Conservation (phyloP, 768 basidiomycete species). For the Suillus clintonianus region DNA sequence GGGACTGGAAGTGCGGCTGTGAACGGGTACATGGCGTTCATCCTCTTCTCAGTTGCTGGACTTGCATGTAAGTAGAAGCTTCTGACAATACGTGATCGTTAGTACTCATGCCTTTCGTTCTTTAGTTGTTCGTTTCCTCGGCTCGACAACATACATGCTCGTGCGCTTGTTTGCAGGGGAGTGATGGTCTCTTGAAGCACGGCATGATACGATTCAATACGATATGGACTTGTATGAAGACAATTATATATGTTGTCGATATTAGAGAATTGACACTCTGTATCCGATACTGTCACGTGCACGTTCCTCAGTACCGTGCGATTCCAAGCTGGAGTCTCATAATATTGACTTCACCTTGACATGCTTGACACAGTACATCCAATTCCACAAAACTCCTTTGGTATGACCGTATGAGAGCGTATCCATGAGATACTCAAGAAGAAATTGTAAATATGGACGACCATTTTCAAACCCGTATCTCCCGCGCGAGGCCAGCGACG, state of each 20-base stretch:
- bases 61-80: slow-evolving; percentile 71
- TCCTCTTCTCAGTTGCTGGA: slow-evolving; percentile 85
- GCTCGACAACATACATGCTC: slow-evolving; percentile 80
- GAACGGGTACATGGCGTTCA: slow-evolving; percentile 85
- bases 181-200: slow-evolving; percentile 35
- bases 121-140: slow-evolving; percentile 82
- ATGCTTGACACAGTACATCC: background rate
- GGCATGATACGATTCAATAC: background rate
- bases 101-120: background rate
- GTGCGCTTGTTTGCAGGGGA: slow-evolving; percentile 89
- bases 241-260: background rate
- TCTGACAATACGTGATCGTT: background rate
- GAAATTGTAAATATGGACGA: background rate
- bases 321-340: too few relatives aligned
- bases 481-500: slow-evolving; percentile 29
- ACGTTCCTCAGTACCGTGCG: too few relatives aligned
- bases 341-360: background rate
- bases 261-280: background rate
- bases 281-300: background rate
- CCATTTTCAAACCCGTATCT: slow-evolving; percentile 25
- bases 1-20: slow-evolving; percentile 55
- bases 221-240: background rate
- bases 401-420: background rate
- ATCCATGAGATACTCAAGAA: background rate
- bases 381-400: background rate